These are phyloP conservation scores for Amaranthus tricolor DNA, from an alignment of 179 eudicot genomes.

Conservation along the genomic window DNA sequence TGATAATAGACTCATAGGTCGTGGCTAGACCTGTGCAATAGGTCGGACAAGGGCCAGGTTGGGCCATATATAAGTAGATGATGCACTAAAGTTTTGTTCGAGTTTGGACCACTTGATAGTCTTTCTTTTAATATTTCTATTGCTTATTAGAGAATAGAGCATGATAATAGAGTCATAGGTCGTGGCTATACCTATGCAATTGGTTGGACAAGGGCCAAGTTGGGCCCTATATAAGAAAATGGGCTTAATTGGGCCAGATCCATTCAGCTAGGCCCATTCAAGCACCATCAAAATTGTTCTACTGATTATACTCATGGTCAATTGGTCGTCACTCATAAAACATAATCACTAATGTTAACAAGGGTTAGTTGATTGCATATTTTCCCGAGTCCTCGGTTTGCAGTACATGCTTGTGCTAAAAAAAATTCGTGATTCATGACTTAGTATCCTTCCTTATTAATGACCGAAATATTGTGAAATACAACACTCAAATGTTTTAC, in stretches of 20 bases:
- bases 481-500: neutral
- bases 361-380: neutral
- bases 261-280: too few relatives aligned
- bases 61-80: neutral
- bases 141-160: neutral
- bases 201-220: too few relatives aligned
- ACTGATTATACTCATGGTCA: neutral
- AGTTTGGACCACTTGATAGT: conserved; percentile 12
- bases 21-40: too few relatives aligned
- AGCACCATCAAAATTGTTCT: too few relatives aligned
- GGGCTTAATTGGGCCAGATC: too few relatives aligned
- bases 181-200: too few relatives aligned
- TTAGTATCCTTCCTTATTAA: neutral
- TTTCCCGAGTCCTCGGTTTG: neutral
- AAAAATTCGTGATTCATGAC: neutral
- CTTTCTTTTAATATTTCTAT: neutral
- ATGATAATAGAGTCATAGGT: too few relatives aligned
- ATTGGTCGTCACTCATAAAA: neutral
- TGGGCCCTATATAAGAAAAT: too few relatives aligned
- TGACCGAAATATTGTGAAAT: neutral
- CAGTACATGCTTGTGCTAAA: neutral
- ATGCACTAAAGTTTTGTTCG: neutral
- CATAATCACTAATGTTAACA: neutral
- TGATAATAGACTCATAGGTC: too few relatives aligned
- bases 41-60: too few relatives aligned